Evolutionary conservation across 352 stramenopile species (phyloP), one percentile per base, ranked within the genome.

Genomic region (Phytophthora syringae): DNA sequence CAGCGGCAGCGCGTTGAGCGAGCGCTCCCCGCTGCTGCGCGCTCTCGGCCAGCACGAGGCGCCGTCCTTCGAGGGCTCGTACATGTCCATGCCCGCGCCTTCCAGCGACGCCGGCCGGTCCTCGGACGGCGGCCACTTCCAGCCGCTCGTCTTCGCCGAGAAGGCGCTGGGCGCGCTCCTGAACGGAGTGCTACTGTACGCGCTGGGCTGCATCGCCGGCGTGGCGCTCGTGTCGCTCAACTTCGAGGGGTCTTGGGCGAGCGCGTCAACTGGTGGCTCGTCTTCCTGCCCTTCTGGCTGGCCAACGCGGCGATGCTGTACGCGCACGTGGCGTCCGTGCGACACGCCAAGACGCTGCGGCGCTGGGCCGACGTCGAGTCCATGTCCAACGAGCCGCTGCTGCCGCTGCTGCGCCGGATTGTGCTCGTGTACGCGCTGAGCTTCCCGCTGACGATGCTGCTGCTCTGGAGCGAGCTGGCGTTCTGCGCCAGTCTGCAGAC

Each of bases 201-300:
- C 78, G 34, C 60, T 93, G 10, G 88, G 86, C 72, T 93, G 84
- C 54, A 77, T 95, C 36, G 47, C 84, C 20, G 86, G 86, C 4
- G 58, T 95, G 37, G 69, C 77, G 25, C 73, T 95, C 16, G 79
- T 92, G 58, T 86, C 79, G 52, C 78, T 95, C 37, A 95, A 95
- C 59, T 86, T 89, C 27, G 86, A 95, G 61, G 80, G 43, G 67
- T 92, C 20, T 51, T 95, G n/a, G 66, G 65, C 47, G 43, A 72
- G 25, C 68, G 64, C 47, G 64, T 90, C 44, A 92, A 90, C 59
- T 95, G 86, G 86, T 95, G 85, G 83, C 72, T 93, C 44, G 70
- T 92, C 16, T 95, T 95, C 52, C 9, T 79, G 40, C 86, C 86
- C 32, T 95, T 95, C 56, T 95, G 86, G 86, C 60, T 92, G 54